Conservation (phyloP, 768 basidiomycete genomes). For the Macrocybe gigantea region DNA sequence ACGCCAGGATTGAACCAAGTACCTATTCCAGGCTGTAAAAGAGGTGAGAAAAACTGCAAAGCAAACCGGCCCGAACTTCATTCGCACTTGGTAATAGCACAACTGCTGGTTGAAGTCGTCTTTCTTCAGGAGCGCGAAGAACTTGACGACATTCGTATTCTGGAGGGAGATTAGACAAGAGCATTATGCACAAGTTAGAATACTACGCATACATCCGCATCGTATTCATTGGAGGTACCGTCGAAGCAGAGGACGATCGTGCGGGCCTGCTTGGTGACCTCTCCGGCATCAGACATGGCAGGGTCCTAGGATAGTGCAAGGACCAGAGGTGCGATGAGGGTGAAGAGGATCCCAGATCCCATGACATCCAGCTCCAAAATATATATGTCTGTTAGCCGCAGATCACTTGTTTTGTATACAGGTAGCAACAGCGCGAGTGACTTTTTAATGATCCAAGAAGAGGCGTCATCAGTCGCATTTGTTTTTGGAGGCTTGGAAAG, state of each 20-base stretch:
- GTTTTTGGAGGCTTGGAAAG: no score
- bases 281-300: not conserved
- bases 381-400: no score
- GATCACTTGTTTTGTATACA: no score
- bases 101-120: constrained; percentile 51
- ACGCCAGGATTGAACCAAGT: constrained; percentile 56
- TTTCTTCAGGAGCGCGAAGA: constrained; percentile 65
- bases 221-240: constrained; percentile 54
- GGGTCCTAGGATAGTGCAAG: no score
- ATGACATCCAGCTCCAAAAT: no score
- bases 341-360: no score
- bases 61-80: not conserved
- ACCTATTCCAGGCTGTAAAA: constrained; percentile 32
- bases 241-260: constrained; percentile 66
- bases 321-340: no score
- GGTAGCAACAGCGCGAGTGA: no score
- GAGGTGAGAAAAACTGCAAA: not conserved
- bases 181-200: not conserved
- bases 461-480: no score
- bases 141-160: constrained; percentile 68
- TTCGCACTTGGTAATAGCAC: constrained; percentile 57
- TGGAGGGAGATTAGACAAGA: constrained; percentile 4
- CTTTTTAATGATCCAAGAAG: no score
- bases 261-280: constrained; percentile 20
- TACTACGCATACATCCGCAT: constrained; percentile 30